A percentile compares a stretch with the other conserved stretches of the same genome.
Conservation (phyloP, 2,329 filamentous ascomycete species). For the Coniochaeta sp. region DNA sequence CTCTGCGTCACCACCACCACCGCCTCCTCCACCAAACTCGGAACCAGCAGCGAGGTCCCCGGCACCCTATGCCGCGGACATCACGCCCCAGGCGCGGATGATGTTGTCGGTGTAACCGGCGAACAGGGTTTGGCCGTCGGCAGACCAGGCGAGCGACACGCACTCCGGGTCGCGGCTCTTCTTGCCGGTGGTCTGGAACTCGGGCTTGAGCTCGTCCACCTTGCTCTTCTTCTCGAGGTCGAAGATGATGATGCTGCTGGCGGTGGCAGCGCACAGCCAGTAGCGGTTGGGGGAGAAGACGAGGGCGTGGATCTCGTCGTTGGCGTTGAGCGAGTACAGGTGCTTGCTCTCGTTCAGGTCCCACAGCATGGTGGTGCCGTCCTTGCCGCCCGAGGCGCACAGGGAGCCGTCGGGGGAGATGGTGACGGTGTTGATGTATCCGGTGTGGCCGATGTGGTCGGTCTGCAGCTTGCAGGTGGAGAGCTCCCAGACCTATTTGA, state of each 20-base stretch:
- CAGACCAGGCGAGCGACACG: constrained; percentile 93
- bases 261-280: constrained; percentile 98
- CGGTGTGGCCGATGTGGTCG: constrained; percentile 99
- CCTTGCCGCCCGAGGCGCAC: constrained; percentile 98
- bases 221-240: constrained; percentile 99
- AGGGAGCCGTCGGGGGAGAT: constrained; percentile 99
- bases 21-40: no score
- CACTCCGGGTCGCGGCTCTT: constrained; percentile 99
- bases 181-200: constrained; percentile 93
- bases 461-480: constrained; percentile 99
- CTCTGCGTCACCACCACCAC: constrained; percentile 7
- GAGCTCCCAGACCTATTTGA: constrained; percentile 89
- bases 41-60: background rate
- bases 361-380: constrained; percentile 99
- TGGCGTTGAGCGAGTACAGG: constrained; percentile 98
- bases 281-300: constrained; percentile 99
- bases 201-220: constrained; percentile 99
- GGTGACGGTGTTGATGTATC: constrained; percentile 99
- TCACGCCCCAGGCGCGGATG: constrained; percentile 96
- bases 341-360: constrained; percentile 99
- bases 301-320: constrained; percentile 99
- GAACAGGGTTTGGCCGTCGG: constrained; percentile 98
- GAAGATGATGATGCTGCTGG: constrained; percentile 99
- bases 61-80: constrained; percentile 72
- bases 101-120: constrained; percentile 99